phyloP scores from a whole-genome alignment of 495 filamentous ascomycete species.

The Daldinia grandis region DNA sequence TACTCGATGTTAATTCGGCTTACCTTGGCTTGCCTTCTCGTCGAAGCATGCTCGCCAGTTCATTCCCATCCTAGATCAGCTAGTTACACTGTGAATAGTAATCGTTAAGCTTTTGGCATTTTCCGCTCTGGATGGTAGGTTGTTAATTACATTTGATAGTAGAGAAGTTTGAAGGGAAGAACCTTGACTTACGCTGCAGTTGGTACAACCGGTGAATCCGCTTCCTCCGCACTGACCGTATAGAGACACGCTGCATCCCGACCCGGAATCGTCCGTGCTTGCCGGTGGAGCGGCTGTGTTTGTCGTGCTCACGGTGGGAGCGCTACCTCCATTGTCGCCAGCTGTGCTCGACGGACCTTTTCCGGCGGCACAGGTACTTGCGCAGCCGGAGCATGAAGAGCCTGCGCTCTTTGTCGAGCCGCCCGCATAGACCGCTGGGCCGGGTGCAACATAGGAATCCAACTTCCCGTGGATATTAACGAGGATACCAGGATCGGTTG shows the following conservation, averaged over 20 bases:
- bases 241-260: conserved; percentile 47
- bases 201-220: conserved; percentile 55
- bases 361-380: conserved; percentile 51
- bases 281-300: conserved; percentile 31
- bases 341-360: conserved; percentile 41
- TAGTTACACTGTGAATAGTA: conserved; percentile 54
- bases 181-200: conserved; percentile 48
- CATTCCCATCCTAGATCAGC: conserved; percentile 19
- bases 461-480: conserved; percentile 58
- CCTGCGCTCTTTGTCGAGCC: conserved; percentile 51
- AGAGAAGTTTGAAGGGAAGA: not conserved
- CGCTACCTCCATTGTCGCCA: conserved; percentile 12
- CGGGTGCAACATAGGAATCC: conserved; percentile 50
- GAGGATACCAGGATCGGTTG: conserved; percentile 58
- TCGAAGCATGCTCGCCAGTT: not conserved
- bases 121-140: conserved; percentile 33
- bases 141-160: conserved; percentile 2
- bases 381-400: conserved; percentile 49
- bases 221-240: conserved; percentile 59
- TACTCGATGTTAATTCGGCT: not conserved
- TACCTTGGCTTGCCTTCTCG: not conserved
- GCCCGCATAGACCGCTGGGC: conserved; percentile 53
- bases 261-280: conserved; percentile 19
- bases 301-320: conserved; percentile 9
- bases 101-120: conserved; percentile 37